Base-by-base conservation (phyloP, 2,329 filamentous ascomycete species). In the Sclerotiophoma versabilis region DNA sequence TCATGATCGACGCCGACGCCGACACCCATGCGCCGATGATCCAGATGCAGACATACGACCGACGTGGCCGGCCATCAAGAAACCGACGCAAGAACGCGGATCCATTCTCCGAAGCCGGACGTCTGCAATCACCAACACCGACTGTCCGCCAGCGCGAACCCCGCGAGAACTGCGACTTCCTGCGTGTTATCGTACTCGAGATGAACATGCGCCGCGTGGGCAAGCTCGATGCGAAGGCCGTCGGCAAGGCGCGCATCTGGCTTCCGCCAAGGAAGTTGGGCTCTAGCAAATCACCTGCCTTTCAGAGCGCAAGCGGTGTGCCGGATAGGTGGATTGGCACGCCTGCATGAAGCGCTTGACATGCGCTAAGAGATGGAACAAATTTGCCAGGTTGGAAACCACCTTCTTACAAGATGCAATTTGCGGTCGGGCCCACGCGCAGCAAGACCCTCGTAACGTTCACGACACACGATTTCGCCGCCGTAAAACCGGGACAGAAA, bases 201-300 rank as follows among this genome's bases (percentile, higher is more conserved):
- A 87, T 87, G 84, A 87, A 87, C 69, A 88, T 88, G 85, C 80
- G 85, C 30, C 80, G 85, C 36, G 79, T 78, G 56, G 85, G 85
- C 49, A 88, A 88, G 73, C 75, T 88, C 37, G 83, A 84, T 57
- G 75, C 82, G 36, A 81, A 82, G 47, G 74, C 74, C 20, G 77
- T 81, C 14, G 83, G 84, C 17, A 78, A 80, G 58, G 85, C 85
- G 22, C 80, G 79, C 50, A 79, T 87, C 55, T 87, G 84, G 83
- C 71, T 87, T 37, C 85, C 85, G 30, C 84, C 85, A 37, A 79
- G 85, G 57, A 76, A 79, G 59, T 48, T 62, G 26, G 68, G 62
- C 45, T 57, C 69, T 22, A 63, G 54, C 52, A 66, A 62, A 59
- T 52, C 68, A 58, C 59, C 67, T 60, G 55, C 66, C 46, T 52